Conservation (phyloP, 2,329 filamentous ascomycete species). For the Parascedosporium putredinis region DNA sequence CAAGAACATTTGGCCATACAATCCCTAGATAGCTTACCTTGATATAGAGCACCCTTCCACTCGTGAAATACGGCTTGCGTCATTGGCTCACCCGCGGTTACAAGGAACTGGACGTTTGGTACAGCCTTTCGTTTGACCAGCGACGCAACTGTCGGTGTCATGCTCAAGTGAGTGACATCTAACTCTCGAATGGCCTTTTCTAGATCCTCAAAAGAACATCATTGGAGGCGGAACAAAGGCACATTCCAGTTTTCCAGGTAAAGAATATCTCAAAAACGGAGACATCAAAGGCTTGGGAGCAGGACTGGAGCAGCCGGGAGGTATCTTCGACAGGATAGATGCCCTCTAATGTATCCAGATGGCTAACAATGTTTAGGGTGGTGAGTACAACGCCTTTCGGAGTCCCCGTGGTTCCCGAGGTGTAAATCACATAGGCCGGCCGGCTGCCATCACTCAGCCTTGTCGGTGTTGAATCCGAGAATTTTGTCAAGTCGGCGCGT, state of each 20-base stretch:
- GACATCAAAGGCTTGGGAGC: slow-evolving; percentile 76
- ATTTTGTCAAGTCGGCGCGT: slow-evolving; percentile 15
- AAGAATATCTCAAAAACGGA: slow-evolving; percentile 90
- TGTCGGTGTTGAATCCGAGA: slow-evolving; percentile 25
- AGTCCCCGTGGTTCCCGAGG: slow-evolving; percentile 69
- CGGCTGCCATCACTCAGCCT: slow-evolving; percentile 32
- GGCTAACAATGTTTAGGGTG: slow-evolving; percentile 64
- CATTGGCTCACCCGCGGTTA: slow-evolving; percentile 73
- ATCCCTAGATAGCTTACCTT: slow-evolving; percentile 35
- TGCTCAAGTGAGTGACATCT: slow-evolving; percentile 65
- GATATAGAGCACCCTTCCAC: slow-evolving; percentile 63
- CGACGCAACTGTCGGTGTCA: slow-evolving; percentile 77
- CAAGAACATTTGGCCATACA: neutral
- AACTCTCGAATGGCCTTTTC: slow-evolving; percentile 55
- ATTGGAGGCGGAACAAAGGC: slow-evolving; percentile 64
- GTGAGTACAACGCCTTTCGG: slow-evolving; percentile 76
- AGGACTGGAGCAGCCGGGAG: slow-evolving; percentile 67
- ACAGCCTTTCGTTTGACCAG: slow-evolving; percentile 60
- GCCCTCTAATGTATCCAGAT: slow-evolving; percentile 54
- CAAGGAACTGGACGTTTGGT: slow-evolving; percentile 61
- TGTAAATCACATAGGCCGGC: slow-evolving; percentile 71
- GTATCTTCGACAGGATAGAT: slow-evolving; percentile 48
- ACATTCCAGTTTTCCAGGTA: slow-evolving; percentile 68
- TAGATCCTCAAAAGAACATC: slow-evolving; percentile 66
- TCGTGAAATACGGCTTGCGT: slow-evolving; percentile 57